Conservation (phyloP, 495 filamentous ascomycete species). For the Neurospora sublineolata region DNA sequence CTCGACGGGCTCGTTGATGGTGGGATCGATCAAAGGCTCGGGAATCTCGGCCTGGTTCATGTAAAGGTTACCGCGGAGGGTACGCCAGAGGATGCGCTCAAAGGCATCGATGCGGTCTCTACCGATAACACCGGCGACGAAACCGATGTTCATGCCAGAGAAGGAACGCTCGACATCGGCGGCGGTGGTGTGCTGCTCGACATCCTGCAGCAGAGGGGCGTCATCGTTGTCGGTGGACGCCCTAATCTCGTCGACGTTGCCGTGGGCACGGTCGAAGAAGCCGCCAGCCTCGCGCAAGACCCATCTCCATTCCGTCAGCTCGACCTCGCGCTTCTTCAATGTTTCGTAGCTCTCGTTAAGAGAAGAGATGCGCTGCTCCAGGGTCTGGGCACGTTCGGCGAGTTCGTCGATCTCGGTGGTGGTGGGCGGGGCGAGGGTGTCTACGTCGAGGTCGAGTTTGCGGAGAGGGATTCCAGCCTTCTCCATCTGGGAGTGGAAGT, state of each 20-base stretch:
- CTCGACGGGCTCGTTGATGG: conserved; percentile 76
- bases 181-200: conserved; percentile 71
- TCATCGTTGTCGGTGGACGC: conserved; percentile 82
- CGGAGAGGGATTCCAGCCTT: conserved; percentile 76
- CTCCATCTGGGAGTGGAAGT: conserved; percentile 89
- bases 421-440: conserved; percentile 73
- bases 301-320: conserved; percentile 96
- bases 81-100: conserved; percentile 94
- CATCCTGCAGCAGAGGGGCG: conserved; percentile 68
- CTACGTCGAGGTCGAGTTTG: conserved; percentile 72
- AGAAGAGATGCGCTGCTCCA: conserved; percentile 83
- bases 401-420: conserved; percentile 93
- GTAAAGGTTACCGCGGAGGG: conserved; percentile 92
- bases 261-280: conserved; percentile 94
- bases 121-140: conserved; percentile 95
- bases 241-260: conserved; percentile 91
- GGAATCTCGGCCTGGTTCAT: conserved; percentile 99
- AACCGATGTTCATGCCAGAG: conserved; percentile 96
- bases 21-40: conserved; percentile 84
- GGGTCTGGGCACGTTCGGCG: conserved; percentile 76
- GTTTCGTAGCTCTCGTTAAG: conserved; percentile 97
- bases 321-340: conserved; percentile 90
- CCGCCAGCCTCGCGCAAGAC: conserved; percentile 88
- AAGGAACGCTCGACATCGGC: conserved; percentile 76
- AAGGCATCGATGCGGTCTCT: conserved; percentile 88